These are phyloP conservation scores for Gentiana macrophylla DNA, from an alignment of 257 asterid genomes.

Conservation along the genomic window DNA sequence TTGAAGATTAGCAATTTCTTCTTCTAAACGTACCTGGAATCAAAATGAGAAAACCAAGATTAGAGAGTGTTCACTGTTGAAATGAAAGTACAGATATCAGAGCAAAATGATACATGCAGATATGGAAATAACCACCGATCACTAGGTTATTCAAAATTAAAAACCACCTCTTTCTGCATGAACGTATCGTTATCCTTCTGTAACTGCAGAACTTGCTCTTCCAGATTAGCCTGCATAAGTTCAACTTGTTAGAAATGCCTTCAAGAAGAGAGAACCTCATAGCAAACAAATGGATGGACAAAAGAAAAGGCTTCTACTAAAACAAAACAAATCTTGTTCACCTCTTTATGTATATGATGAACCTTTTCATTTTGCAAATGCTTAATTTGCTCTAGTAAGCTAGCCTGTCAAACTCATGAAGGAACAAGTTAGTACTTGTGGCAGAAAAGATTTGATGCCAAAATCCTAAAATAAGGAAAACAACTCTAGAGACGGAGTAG, in stretches of 20 bases:
- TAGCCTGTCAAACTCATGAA: slow-evolving; percentile 25
- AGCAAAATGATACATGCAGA: too few species aligned
- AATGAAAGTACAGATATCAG: neutral
- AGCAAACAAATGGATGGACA: neutral
- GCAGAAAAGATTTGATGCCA: neutral
- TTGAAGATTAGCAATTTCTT: slow-evolving; percentile 26
- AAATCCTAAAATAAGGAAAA: neutral
- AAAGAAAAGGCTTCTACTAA: slow-evolving; percentile 3
- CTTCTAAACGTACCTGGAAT: slow-evolving; percentile 31
- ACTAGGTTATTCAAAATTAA: slow-evolving; percentile 1
- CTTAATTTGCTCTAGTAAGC: slow-evolving; percentile 31
- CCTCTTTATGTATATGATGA: slow-evolving; percentile 33
- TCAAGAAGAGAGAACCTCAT: neutral
- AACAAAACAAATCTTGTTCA: slow-evolving; percentile 16
- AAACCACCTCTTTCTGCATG: slow-evolving; percentile 43
- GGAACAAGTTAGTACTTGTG: neutral
- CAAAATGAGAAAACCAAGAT: slow-evolving; percentile 10
- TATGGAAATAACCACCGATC: neutral
- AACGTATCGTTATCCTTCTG: slow-evolving; percentile 36
- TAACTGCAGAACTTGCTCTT: slow-evolving; percentile 32
- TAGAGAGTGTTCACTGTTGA: neutral
- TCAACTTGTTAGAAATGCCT: slow-evolving; percentile 18
- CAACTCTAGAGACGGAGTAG: neutral
- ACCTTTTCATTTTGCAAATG: slow-evolving; percentile 33
- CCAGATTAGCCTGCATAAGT: slow-evolving; percentile 39